phyloP scores from a whole-genome alignment of 1,139 yeast genomes.

The Hansenula sp. region DNA sequence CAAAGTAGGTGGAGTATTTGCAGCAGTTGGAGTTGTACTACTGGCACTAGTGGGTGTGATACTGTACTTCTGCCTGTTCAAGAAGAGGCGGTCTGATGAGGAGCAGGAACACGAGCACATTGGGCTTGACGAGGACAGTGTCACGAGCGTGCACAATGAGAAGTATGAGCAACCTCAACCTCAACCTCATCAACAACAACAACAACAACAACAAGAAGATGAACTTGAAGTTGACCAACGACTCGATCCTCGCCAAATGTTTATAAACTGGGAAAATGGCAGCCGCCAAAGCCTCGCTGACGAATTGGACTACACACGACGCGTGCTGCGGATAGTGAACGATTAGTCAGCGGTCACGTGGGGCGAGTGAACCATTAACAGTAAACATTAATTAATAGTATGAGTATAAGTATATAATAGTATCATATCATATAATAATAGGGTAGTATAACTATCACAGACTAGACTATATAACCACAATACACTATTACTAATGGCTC shows the following conservation, averaged over 20 bases:
- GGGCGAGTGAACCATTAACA: too few relatives aligned
- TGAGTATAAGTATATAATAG: too few relatives aligned
- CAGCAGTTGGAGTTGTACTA: constrained; percentile 31
- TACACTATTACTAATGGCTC: too few relatives aligned
- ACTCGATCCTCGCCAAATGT: constrained; percentile 64
- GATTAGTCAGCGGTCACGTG: constrained; percentile 8
- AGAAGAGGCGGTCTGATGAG: constrained; percentile 24
- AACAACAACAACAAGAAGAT: not conserved
- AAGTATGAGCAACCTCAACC: not conserved
- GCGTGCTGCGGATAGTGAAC: constrained; percentile 67
- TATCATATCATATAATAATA: too few relatives aligned
- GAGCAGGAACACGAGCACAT: constrained; percentile 17
- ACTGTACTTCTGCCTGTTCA: constrained; percentile 23
- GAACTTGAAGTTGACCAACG: constrained; percentile 58
- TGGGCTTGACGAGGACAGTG: constrained; percentile 1
- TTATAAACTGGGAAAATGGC: constrained; percentile 43
- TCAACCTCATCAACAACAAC: not conserved
- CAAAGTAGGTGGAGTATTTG: constrained; percentile 35
- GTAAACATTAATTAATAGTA: too few relatives aligned
- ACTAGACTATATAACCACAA: too few relatives aligned
- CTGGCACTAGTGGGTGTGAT: constrained; percentile 19
- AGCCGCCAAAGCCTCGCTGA: constrained; percentile 68
- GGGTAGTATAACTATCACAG: too few relatives aligned
- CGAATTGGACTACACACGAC: constrained; percentile 69
- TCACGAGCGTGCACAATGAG: not conserved